phyloP scores from a whole-genome alignment of 768 basidiomycete genomes.

The Tephrocybe sp. region DNA sequence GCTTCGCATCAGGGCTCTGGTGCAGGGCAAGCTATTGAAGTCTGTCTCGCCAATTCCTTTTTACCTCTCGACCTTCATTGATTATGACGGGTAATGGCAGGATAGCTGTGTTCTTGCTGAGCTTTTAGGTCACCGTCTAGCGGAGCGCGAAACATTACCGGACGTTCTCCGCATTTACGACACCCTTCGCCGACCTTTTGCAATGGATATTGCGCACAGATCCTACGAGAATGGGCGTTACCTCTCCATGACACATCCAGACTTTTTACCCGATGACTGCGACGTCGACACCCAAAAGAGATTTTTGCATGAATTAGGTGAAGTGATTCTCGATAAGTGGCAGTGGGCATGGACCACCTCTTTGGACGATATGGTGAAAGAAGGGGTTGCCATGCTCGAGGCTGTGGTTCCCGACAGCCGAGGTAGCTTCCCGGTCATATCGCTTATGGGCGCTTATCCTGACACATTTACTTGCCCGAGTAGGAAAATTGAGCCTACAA shows the following conservation, averaged over 20 bases:
- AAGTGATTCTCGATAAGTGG: slow-evolving; percentile 34
- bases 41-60: slow-evolving; percentile 10
- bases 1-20: slow-evolving; percentile 47
- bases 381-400: slow-evolving; percentile 15
- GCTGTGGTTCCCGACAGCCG: background rate
- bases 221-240: slow-evolving; percentile 17
- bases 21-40: slow-evolving; percentile 50
- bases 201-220: slow-evolving; percentile 23
- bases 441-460: too few relatives aligned
- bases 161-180: slow-evolving; percentile 31
- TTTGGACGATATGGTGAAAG: slow-evolving; percentile 25
- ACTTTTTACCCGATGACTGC: slow-evolving; percentile 20
- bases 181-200: slow-evolving; percentile 36
- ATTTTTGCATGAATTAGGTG: slow-evolving; percentile 25
- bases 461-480: too few relatives aligned
- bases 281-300: slow-evolving; percentile 15
- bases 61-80: background rate
- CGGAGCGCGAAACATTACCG: slow-evolving; percentile 18
- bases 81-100: slow-evolving; percentile 23
- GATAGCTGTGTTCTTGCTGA: slow-evolving; percentile 37
- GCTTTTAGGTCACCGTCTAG: slow-evolving; percentile 19
- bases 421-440: too few relatives aligned
- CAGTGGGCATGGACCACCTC: slow-evolving; percentile 42
- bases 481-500: too few relatives aligned
- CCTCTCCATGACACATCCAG: slow-evolving; percentile 18